Evolutionary conservation across 306 rosid species (phyloP).

Genomic region (Cucurbita argyrosperma): DNA sequence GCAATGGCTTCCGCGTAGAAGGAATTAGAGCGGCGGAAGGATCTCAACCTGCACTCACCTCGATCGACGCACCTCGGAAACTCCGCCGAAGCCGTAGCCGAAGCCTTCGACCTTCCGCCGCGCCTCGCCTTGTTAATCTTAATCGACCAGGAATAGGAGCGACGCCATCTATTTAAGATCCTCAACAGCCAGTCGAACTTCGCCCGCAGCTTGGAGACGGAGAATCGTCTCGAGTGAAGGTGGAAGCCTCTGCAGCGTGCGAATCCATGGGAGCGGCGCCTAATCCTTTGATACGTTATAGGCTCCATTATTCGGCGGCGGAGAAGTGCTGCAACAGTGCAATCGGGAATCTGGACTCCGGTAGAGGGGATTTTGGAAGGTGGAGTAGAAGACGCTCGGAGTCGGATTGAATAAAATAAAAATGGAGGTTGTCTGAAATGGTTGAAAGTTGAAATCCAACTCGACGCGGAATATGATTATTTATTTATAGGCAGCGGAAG

Average conservation of each 20-base stretch:
- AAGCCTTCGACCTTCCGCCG: background rate
- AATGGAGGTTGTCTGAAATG: background rate
- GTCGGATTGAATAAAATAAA: background rate
- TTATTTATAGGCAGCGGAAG: background rate
- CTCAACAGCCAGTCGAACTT: constrained; percentile 29
- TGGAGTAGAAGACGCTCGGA: too few relatives aligned
- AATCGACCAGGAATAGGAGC: constrained; percentile 13
- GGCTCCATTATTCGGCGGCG: background rate
- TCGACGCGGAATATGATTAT: background rate
- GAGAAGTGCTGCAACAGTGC: too few relatives aligned
- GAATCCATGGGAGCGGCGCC: background rate
- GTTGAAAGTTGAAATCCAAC: background rate
- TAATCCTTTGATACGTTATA: background rate
- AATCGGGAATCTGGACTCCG: background rate
- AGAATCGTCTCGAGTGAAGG: constrained; percentile 30
- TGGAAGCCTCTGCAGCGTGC: constrained; percentile 27
- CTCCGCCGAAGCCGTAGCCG: constrained; percentile 9
- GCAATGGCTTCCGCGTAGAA: constrained; percentile 92
- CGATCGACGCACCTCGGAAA: constrained; percentile 5
- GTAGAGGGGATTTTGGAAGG: background rate
- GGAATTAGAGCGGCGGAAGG: constrained; percentile 49
- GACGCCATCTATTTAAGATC: constrained; percentile 22
- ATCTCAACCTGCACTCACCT: constrained; percentile 16
- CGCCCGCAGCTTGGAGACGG: constrained; percentile 22
- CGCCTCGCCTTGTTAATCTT: background rate